Evolutionary conservation across 768 basidiomycete genomes (phyloP), one percentile per base, ranked within the genome.

Genomic region (Xerocomellus dryophilus): DNA sequence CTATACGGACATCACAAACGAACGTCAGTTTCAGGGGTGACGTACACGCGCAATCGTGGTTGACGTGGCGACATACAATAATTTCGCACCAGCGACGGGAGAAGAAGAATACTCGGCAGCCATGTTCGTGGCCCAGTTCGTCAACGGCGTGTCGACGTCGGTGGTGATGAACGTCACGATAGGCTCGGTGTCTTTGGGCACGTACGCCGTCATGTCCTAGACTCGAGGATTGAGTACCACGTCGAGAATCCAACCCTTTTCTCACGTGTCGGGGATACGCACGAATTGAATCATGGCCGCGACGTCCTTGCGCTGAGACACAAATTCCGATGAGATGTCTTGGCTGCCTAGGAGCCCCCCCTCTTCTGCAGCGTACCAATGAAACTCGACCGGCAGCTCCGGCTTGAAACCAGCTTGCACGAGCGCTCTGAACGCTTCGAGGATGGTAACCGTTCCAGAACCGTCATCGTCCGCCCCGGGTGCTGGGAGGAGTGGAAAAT

Each of bases 351-450:
- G 43, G 29, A 54, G 43, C 23, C 61, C 53, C 49, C 50, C 66
- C 47, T 68, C 88, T 76, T 91, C 88, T 38, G 84, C 88, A 49
- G 87, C 85, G 68, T 90, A 92, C 88, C 88, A 90, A 60, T 88
- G 88, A 70, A 90, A 91, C 65, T 92, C 86, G 35, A 90, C 76
- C 8, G 83, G 74, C 39, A 80, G 78, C 54, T 76, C 72, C 42
- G 89, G 89, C 40, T 66, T 79, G 75, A 85, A 90, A 66, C 84
- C 81, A 39, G 85, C 79, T 31, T 81, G 78, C 58, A 90, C 75
- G 54, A 90, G 73, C 14, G 79, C 86, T 35, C 88, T 80, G 68
- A 88, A 89, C 18, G 86, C 76, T 73, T 92, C 89, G 42, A 92
- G 70, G 57, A 90, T 88, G n/a, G 84, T 86, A 48, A 88, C 85